Percentiles rank a stretch among this genome's conserved stretches.
Conservation (phyloP, 805 yeast genomes). For the Metschnikowia gruessii region DNA sequence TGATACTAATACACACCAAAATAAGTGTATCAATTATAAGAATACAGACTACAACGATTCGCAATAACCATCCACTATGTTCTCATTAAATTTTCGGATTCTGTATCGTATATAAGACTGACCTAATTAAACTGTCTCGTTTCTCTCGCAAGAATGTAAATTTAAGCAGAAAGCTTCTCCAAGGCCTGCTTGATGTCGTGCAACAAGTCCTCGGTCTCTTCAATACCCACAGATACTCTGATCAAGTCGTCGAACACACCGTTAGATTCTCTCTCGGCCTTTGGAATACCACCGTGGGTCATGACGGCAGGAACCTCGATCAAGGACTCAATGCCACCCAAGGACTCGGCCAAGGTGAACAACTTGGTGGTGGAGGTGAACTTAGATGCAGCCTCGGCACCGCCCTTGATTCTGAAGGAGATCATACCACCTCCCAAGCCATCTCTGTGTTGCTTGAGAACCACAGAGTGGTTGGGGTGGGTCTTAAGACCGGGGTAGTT, state of each 20-base stretch:
- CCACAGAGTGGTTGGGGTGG: slow-evolving; percentile 62
- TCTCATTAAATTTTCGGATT: no score
- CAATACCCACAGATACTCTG: slow-evolving; percentile 84
- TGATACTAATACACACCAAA: no score
- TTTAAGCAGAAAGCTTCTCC: slow-evolving; percentile 6
- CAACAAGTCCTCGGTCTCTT: slow-evolving; percentile 74
- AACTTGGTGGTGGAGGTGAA: slow-evolving; percentile 72
- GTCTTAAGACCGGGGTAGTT: slow-evolving; percentile 80
- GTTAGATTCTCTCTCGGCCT: slow-evolving; percentile 68
- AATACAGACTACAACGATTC: no score
- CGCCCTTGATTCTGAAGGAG: slow-evolving; percentile 82
- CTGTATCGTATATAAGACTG: neutral
- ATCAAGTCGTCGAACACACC: slow-evolving; percentile 82
- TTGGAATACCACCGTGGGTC: slow-evolving; percentile 91
- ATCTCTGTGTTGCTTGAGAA: slow-evolving; percentile 72
- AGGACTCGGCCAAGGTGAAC: slow-evolving; percentile 84
- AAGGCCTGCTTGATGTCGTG: slow-evolving; percentile 66
- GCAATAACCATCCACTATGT: no score
- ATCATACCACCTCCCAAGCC: slow-evolving; percentile 91
- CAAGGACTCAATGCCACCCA: slow-evolving; percentile 86
- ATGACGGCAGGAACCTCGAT: slow-evolving; percentile 86
- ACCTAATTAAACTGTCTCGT: no score
- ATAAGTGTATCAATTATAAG: no score
- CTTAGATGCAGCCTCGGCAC: slow-evolving; percentile 68
- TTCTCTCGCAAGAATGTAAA: neutral